Evolutionary conservation across 139 green algal species (phyloP).

Genomic region (Deuterostichococcus epilithicus): DNA sequence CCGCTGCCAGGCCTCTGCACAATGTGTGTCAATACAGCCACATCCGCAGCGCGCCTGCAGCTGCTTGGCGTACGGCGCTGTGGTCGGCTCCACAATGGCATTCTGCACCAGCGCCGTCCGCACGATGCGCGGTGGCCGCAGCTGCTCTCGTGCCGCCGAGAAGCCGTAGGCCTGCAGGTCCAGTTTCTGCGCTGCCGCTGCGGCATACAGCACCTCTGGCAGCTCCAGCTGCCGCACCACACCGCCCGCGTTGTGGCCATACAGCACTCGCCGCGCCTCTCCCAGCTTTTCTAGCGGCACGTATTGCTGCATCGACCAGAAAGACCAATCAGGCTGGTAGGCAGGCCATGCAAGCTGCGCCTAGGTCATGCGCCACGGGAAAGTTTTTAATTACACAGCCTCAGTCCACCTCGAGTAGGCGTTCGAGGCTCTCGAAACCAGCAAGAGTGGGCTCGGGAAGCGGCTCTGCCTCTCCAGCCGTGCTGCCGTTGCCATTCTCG

Average conservation of each 20-base stretch:
- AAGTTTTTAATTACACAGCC: background rate
- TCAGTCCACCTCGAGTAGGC: slow-evolving; percentile 31
- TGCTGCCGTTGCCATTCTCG: background rate
- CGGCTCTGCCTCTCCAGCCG: background rate
- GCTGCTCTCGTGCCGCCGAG: slow-evolving; percentile 72
- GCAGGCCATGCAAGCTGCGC: background rate
- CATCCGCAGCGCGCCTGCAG: slow-evolving; percentile 25
- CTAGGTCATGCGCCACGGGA: background rate
- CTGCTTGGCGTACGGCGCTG: slow-evolving; percentile 78
- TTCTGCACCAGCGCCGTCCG: slow-evolving; percentile 89
- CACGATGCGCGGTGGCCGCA: slow-evolving; percentile 67
- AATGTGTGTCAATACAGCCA: background rate
- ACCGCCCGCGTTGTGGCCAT: slow-evolving; percentile 64
- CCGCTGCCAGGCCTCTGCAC: background rate
- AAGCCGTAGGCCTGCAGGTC: slow-evolving; percentile 78
- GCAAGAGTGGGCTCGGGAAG: slow-evolving; percentile 8
- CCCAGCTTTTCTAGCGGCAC: slow-evolving; percentile 61
- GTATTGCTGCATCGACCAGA: slow-evolving; percentile 37
- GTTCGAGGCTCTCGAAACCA: slow-evolving; percentile 31
- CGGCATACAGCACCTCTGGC: background rate
- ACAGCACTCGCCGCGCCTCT: slow-evolving; percentile 71
- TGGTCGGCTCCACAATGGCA: slow-evolving; percentile 68
- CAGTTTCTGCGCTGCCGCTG: slow-evolving; percentile 27
- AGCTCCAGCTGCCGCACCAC: slow-evolving; percentile 44
- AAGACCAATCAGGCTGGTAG: background rate